Evolutionary conservation across 257 asterid species (phyloP).

Genomic region (Jacaranda copaia): DNA sequence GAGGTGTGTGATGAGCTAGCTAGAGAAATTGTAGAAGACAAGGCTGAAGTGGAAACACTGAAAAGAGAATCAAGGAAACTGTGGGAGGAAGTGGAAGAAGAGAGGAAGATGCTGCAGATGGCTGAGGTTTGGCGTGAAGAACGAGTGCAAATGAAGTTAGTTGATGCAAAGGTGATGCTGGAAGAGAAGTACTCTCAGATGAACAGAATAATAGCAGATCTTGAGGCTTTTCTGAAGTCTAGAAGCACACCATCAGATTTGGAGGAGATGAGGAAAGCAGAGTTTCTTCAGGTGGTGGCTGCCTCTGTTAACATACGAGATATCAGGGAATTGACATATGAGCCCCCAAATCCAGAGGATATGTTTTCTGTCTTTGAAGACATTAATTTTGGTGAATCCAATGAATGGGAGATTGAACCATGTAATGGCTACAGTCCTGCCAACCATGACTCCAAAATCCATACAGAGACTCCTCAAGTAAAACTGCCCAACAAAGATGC

Average conservation of each 20-base stretch:
- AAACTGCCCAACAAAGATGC: constrained; percentile 41
- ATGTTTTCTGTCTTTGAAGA: constrained; percentile 64
- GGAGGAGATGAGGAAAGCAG: constrained; percentile 60
- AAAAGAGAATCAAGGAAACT: constrained; percentile 59
- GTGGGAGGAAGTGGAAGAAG: constrained; percentile 73
- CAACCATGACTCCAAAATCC: constrained; percentile 44
- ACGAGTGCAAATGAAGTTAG: constrained; percentile 74
- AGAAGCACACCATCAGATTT: constrained; percentile 33
- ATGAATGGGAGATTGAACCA: constrained; percentile 44
- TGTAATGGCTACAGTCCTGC: no score
- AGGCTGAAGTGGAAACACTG: constrained; percentile 63
- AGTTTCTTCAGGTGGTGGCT: constrained; percentile 56
- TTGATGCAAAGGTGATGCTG: constrained; percentile 74
- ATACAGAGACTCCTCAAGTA: constrained; percentile 49
- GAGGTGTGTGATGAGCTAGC: constrained; percentile 84
- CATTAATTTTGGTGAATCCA: constrained; percentile 44
- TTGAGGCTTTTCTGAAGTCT: constrained; percentile 52
- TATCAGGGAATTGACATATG: constrained; percentile 60
- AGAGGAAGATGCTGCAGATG: constrained; percentile 80
- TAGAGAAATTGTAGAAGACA: constrained; percentile 72
- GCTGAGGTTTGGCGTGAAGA: constrained; percentile 89
- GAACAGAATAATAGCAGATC: constrained; percentile 59
- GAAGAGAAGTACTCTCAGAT: constrained; percentile 67
- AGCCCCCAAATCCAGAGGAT: constrained; percentile 66
- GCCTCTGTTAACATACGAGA: constrained; percentile 58